These are phyloP conservation scores for Hydnomerulius pinastri DNA, from an alignment of 768 basidiomycete species.

Conservation along the genomic window DNA sequence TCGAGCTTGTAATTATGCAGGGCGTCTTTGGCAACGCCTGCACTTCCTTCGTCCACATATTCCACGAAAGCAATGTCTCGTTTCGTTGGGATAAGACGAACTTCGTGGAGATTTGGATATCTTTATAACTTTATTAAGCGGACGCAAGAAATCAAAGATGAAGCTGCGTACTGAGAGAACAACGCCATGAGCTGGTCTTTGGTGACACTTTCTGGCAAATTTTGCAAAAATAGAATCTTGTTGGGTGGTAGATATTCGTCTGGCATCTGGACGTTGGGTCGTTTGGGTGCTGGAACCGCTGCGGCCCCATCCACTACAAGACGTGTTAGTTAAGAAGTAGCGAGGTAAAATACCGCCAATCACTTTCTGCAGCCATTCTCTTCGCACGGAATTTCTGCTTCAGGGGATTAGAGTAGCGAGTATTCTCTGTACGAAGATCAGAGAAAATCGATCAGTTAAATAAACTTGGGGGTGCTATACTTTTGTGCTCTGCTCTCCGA, in stretches of 20 bases:
- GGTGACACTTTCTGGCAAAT: constrained; percentile 89
- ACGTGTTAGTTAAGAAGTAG: constrained; percentile 3
- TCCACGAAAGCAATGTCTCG: constrained; percentile 99
- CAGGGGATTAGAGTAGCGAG: constrained; percentile 87
- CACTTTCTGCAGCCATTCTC: constrained; percentile 79
- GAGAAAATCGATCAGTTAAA: background rate
- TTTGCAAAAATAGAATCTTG: constrained; percentile 98
- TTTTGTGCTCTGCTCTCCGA: constrained; percentile 78
- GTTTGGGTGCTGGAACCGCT: constrained; percentile 65
- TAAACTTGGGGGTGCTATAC: constrained; percentile 44
- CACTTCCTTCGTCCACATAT: constrained; percentile 89
- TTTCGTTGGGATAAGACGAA: constrained; percentile 97
- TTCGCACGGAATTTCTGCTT: constrained; percentile 85
- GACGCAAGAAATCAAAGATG: background rate
- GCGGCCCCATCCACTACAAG: constrained; percentile 66
- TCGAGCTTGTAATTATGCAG: constrained; percentile 98
- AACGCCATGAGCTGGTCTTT: constrained; percentile 90
- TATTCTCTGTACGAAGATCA: constrained; percentile 52
- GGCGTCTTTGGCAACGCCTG: constrained; percentile 91
- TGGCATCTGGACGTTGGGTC: constrained; percentile 93
- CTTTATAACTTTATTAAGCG: constrained; percentile 39
- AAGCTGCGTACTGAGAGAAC: constrained; percentile 78
- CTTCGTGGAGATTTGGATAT: constrained; percentile 95
- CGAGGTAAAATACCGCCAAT: constrained; percentile 3
- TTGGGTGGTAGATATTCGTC: constrained; percentile 99